A percentile compares a stretch with the other conserved stretches of the same genome.
These are phyloP conservation scores for Lojkania enalia DNA, from an alignment of 2,329 filamentous ascomycete species.

Conservation along the genomic window DNA sequence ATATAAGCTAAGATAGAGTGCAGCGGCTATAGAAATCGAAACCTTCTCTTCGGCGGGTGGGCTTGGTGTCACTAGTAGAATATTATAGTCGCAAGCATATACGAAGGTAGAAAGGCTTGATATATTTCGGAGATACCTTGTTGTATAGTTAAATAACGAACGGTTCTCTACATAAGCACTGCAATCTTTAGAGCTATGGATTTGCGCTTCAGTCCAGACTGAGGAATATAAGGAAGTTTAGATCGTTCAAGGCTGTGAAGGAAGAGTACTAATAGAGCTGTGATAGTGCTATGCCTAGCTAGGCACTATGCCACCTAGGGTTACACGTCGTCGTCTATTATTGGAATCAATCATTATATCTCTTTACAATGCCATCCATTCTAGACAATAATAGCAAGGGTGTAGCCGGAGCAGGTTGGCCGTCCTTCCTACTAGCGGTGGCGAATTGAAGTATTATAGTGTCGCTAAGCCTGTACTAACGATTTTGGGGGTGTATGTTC, in stretches of 20 bases:
- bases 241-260: neutral
- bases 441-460: no score
- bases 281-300: neutral
- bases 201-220: neutral
- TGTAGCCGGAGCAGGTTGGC: neutral
- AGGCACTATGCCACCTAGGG: neutral
- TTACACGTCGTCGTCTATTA: neutral
- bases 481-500: no score
- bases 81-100: neutral
- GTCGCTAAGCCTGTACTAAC: no score
- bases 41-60: neutral
- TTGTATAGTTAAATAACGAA: conserved; percentile 1
- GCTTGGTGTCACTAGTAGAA: conserved; percentile 1
- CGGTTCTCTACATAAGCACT: neutral
- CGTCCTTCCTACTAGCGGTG: neutral
- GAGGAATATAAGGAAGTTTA: neutral
- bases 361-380: neutral
- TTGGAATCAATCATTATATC: neutral
- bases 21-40: neutral
- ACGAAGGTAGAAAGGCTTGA: neutral
- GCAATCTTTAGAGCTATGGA: neutral
- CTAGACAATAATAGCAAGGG: neutral
- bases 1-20: conserved; percentile 3
- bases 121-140: neutral
- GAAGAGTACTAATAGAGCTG: neutral